phyloP scores from a whole-genome alignment of 345 rosid genomes.

The Linum tenue region DNA sequence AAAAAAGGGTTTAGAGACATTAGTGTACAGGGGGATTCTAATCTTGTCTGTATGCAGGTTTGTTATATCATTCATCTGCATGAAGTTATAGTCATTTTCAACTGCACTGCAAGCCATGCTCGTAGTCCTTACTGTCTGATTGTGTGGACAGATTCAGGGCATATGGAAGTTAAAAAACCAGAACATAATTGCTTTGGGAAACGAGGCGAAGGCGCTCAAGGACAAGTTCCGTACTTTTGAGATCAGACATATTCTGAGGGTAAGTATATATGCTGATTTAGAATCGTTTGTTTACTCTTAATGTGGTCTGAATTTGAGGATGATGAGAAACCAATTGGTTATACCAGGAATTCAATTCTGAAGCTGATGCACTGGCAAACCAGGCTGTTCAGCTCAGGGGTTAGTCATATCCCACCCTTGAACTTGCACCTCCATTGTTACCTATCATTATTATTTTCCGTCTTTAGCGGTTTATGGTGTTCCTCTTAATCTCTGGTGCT shows the following conservation, averaged over 20 bases:
- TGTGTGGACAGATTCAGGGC: conserved; percentile 50
- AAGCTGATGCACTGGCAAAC: conserved; percentile 8
- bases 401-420: not conserved
- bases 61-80: too few species aligned
- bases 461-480: not conserved
- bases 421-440: not conserved
- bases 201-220: conserved; percentile 62
- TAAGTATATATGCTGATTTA: conserved; percentile 15
- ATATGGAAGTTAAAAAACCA: conserved; percentile 58
- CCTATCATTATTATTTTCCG: not conserved
- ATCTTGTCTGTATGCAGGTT: too few species aligned
- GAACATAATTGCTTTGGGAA: conserved; percentile 53
- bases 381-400: conserved; percentile 7
- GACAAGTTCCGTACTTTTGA: conserved; percentile 51
- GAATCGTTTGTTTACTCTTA: conserved; percentile 3
- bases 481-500: not conserved
- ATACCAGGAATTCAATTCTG: conserved; percentile 2
- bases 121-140: not conserved
- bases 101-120: too few species aligned
- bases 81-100: too few species aligned
- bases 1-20: too few species aligned
- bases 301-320: not conserved
- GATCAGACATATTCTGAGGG: conserved; percentile 62
- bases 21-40: too few species aligned
- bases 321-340: not conserved